Conservation (phyloP, 192 early-diverging fungal species). For the Chytriomyces sp. region DNA sequence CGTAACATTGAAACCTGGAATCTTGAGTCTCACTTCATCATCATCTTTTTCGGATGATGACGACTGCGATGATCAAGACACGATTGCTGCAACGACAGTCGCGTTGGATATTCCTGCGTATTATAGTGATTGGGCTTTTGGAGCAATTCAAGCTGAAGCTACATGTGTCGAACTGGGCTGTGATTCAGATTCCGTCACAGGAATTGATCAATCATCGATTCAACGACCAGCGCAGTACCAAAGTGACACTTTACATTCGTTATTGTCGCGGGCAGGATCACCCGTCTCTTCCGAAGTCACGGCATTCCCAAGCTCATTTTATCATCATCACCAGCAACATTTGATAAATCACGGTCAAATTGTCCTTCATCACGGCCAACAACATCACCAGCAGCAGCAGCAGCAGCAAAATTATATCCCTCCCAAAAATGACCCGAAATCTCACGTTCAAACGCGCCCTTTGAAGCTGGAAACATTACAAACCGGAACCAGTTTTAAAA, state of each 20-base stretch:
- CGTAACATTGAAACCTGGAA: too few species aligned
- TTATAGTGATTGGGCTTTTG: neutral
- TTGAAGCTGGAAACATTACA: too few species aligned
- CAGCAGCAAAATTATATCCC: too few species aligned
- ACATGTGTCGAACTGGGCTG: neutral
- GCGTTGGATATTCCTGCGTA: neutral
- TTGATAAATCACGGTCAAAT: too few species aligned
- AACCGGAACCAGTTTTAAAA: too few species aligned
- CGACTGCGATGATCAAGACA: neutral
- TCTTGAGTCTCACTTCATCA: neutral
- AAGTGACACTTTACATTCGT: neutral
- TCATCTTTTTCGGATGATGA: slow-evolving; percentile 1
- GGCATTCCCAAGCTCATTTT: too few species aligned
- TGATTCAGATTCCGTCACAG: neutral
- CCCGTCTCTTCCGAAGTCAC: neutral
- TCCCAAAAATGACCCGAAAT: too few species aligned
- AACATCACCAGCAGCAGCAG: too few species aligned
- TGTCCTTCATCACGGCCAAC: too few species aligned
- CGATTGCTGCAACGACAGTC: neutral
- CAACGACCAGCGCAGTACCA: neutral
- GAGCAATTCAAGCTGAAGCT: neutral
- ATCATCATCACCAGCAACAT: too few species aligned
- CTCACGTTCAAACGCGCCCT: too few species aligned
- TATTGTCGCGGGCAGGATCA: neutral
- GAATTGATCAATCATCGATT: neutral